These are phyloP conservation scores for Shiraia bambusicola DNA, from an alignment of 2,329 filamentous ascomycete genomes.

Conservation along the genomic window DNA sequence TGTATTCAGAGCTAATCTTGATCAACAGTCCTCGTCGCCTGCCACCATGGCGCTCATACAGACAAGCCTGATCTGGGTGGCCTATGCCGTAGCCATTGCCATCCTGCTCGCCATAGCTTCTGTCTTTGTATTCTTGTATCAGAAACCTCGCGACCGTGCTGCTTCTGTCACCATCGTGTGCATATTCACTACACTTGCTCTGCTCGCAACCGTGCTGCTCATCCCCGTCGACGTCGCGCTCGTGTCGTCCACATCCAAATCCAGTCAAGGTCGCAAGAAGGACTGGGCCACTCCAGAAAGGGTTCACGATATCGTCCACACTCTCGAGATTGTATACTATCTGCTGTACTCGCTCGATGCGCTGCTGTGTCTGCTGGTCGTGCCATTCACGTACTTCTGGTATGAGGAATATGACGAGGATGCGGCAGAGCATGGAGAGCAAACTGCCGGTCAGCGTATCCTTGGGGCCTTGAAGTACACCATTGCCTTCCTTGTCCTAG, in stretches of 20 bases:
- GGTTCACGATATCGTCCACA: conserved; percentile 74
- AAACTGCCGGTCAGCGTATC: conserved; percentile 70
- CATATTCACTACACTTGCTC: conserved; percentile 80
- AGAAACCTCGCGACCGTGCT: conserved; percentile 83
- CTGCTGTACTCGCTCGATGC: conserved; percentile 89
- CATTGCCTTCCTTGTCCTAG: conserved; percentile 74
- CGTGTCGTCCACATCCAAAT: conserved; percentile 81
- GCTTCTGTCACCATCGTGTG: conserved; percentile 78
- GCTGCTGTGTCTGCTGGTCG: conserved; percentile 80
- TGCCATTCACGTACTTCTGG: conserved; percentile 97
- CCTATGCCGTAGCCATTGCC: conserved; percentile 80
- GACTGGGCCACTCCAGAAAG: conserved; percentile 87
- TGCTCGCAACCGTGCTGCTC: conserved; percentile 88
- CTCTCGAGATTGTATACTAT: conserved; percentile 89
- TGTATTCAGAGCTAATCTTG: too few relatives aligned
- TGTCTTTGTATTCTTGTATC: conserved; percentile 89
- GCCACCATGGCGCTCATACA: conserved; percentile 69
- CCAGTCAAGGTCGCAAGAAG: conserved; percentile 78
- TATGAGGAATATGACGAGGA: conserved; percentile 97
- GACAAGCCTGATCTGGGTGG: conserved; percentile 89
- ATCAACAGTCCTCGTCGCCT: not conserved
- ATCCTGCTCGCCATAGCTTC: conserved; percentile 75
- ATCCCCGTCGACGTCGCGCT: conserved; percentile 94
- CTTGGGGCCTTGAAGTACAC: conserved; percentile 92
- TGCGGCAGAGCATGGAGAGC: conserved; percentile 74